Percentiles rank a stretch among this genome's conserved stretches.
phyloP scores from a whole-genome alignment of 177 flowering plant genomes.

The Tripterygium wilfordii region DNA sequence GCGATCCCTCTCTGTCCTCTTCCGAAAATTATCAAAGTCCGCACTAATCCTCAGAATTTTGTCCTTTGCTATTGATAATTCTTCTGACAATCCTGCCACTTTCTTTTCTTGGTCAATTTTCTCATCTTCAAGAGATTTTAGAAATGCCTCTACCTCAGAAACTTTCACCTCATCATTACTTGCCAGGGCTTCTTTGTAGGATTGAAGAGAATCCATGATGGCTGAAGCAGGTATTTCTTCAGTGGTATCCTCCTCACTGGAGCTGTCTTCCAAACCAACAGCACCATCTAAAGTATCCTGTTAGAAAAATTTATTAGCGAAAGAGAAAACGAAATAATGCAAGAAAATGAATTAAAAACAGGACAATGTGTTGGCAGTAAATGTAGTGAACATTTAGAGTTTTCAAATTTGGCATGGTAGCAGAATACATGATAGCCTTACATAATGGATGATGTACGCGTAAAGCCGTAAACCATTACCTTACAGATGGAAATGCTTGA shows the following conservation, averaged over 20 bases:
- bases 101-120: slow-evolving; percentile 49
- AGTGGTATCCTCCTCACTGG: slow-evolving; percentile 28
- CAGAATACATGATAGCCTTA: too few relatives aligned
- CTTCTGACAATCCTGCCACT: slow-evolving; percentile 48
- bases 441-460: too few relatives aligned
- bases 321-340: neutral
- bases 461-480: too few relatives aligned
- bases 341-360: too few relatives aligned
- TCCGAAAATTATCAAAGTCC: slow-evolving; percentile 91
- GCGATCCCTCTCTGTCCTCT: slow-evolving; percentile 84
- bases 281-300: slow-evolving; percentile 59
- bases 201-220: slow-evolving; percentile 36
- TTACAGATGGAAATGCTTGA: too few relatives aligned
- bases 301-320: slow-evolving; percentile 10
- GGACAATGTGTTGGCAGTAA: too few relatives aligned
- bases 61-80: slow-evolving; percentile 49
- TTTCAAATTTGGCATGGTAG: too few relatives aligned
- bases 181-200: slow-evolving; percentile 74
- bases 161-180: slow-evolving; percentile 52
- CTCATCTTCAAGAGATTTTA: slow-evolving; percentile 67
- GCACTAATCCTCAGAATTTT: slow-evolving; percentile 78
- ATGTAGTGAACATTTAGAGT: too few relatives aligned
- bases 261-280: slow-evolving; percentile 33
- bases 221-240: slow-evolving; percentile 48
- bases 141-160: slow-evolving; percentile 54